Conservation (phyloP, 176 grass and related monocot genomes). For the Triticum monococcum region DNA sequence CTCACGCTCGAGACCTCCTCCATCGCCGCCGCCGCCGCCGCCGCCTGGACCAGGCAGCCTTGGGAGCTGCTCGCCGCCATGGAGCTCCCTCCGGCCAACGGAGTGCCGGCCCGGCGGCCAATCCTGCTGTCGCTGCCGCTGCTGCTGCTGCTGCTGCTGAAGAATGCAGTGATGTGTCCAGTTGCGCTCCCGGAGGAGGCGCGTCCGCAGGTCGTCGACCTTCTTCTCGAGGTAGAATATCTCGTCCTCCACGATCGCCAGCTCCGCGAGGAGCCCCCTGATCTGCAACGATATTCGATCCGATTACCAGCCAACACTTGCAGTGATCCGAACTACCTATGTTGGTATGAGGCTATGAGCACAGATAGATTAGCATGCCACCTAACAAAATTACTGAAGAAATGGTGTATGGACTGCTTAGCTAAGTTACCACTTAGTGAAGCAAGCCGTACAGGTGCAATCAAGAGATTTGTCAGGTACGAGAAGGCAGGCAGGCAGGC, state of each 20-base stretch:
- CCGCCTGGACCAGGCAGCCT: slow-evolving; percentile 23
- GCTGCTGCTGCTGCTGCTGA: slow-evolving; percentile 33
- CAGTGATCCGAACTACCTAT: not conserved
- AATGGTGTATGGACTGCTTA: not conserved
- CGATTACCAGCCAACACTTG: not conserved
- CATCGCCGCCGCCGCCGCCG: slow-evolving; percentile 1
- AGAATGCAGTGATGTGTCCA: slow-evolving; percentile 55
- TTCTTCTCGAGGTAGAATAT: slow-evolving; percentile 84
- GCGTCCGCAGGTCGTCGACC: slow-evolving; percentile 60
- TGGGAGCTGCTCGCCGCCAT: slow-evolving; percentile 33
- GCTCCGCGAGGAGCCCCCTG: slow-evolving; percentile 63
- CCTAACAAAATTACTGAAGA: not conserved
- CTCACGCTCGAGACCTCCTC: slow-evolving; percentile 23
- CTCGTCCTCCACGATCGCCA: slow-evolving; percentile 87
- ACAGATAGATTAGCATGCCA: not conserved
- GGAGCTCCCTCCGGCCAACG: slow-evolving; percentile 41
- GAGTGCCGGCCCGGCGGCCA: slow-evolving; percentile 32
- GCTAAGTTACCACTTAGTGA: not conserved
- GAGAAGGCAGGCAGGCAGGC: not conserved
- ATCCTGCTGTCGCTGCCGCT: slow-evolving; percentile 20
- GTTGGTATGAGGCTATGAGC: not conserved
- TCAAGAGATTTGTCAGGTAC: not conserved
- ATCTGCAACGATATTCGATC: slow-evolving; percentile 29
- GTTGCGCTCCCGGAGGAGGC: slow-evolving; percentile 52
- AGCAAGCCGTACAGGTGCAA: not conserved